Base-by-base conservation (phyloP, 164 flowering plant genomes). In the Cinnamomum chago region DNA sequence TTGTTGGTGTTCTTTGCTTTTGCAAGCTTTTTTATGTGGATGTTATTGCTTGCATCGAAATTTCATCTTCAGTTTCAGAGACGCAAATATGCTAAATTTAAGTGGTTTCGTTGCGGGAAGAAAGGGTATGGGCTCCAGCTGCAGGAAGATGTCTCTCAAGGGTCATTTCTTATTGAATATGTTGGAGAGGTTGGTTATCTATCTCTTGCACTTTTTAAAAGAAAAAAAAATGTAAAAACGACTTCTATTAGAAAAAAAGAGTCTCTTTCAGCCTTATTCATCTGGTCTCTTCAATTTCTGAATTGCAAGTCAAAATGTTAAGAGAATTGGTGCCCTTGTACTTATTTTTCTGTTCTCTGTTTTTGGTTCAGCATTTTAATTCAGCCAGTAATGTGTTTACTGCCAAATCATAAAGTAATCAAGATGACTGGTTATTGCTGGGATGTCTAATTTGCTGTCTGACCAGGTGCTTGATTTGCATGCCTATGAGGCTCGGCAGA, bases 81-180 rank as follows among this genome's bases (percentile, higher is more conserved):
- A 70, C 89, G 88, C 74, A 88, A 85, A 15, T 95, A 95, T 88
- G 89, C 93, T 50, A 84, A 85, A 28, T 73, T 95, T 81, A 82
- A 82, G 79, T 79, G 87, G 79, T 76, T 87, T 64, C 86, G 78
- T 69, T 86, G 90, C 79, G 99, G 99, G 23, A 95, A 88, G 81
- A 95, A 95, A 76, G 99, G 99, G 71, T 84, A 83, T 84, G 99
- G 99, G 66, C 84, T 95, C 76, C 88, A 85, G 80, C 72, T 86
- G 81, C 88, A 79, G 72, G 90, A 92, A 75, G 76, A 88, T 87
- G 84, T 93, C 60, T 76, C 87, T 58, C 75, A 80, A 78, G 99
- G 99, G 60, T 82, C 83, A 68, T 95, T 95, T 86, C 90, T 95
- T 70, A 93, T 93, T 76, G 99, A 95, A 82, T 95, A 95, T 84